Conservation (phyloP, 495 filamentous ascomycete genomes). For the Hypoxylon lenormandii region DNA sequence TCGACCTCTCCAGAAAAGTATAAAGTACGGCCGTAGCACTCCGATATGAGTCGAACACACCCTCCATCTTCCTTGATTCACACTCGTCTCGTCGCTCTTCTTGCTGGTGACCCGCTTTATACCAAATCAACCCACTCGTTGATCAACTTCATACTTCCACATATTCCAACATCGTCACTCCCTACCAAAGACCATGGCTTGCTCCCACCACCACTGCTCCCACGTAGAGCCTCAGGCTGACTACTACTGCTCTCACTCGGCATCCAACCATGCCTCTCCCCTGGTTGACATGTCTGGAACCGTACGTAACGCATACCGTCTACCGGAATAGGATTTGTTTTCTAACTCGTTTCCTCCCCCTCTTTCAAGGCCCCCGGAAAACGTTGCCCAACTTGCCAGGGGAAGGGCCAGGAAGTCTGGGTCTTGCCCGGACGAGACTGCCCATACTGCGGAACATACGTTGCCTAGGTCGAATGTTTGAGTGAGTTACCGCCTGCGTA, state of each 20-base stretch:
- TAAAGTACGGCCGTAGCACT: conserved; percentile 46
- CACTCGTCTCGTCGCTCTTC: conserved; percentile 21
- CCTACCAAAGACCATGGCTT: conserved; percentile 26
- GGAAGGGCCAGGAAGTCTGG: conserved; percentile 64
- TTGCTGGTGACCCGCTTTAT: conserved; percentile 8
- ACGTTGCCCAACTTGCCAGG: conserved; percentile 53
- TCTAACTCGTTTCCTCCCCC: conserved; percentile 14
- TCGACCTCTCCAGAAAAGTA: conserved; percentile 37
- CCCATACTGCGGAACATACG: conserved; percentile 59
- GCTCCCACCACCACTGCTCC: conserved; percentile 29
- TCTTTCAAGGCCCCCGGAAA: conserved; percentile 36
- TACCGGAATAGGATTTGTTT: conserved; percentile 6
- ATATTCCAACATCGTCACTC: neutral
- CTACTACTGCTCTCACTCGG: conserved; percentile 21
- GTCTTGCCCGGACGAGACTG: conserved; percentile 62
- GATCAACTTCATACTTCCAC: conserved; percentile 11
- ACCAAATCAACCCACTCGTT: conserved; percentile 27
- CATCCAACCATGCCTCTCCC: conserved; percentile 24
- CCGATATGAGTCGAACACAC: conserved; percentile 25
- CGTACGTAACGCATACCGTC: conserved; percentile 28
- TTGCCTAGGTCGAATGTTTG: conserved; percentile 21
- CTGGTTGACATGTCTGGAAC: conserved; percentile 44
- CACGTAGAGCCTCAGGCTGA: conserved; percentile 17
- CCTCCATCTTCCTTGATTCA: conserved; percentile 37
- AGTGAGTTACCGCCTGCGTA: conserved; percentile 24